These are phyloP conservation scores for Aspergillus conjunctus DNA, from an alignment of 495 filamentous ascomycete species.

Conservation along the genomic window DNA sequence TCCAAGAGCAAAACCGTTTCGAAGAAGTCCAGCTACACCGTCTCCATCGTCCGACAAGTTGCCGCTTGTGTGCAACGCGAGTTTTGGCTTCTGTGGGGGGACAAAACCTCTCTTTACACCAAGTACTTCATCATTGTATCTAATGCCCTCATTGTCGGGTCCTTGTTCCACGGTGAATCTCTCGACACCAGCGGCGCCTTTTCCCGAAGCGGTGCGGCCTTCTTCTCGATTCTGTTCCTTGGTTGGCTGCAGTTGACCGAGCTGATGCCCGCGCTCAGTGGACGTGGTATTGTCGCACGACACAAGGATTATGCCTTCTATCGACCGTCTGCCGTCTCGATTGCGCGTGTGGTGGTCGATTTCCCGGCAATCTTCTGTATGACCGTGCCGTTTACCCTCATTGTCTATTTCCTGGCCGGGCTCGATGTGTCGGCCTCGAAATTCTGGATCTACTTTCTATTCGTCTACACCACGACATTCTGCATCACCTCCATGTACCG, in stretches of 20 bases:
- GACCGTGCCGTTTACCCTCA: constrained; percentile 63
- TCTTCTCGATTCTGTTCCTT: constrained; percentile 76
- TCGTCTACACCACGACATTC: constrained; percentile 69
- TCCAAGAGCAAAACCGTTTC: constrained; percentile 66
- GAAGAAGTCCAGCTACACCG: constrained; percentile 70
- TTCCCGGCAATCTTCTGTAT: constrained; percentile 66
- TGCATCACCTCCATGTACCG: constrained; percentile 70
- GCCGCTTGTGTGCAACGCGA: constrained; percentile 70
- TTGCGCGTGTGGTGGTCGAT: constrained; percentile 69
- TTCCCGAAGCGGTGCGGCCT: constrained; percentile 65
- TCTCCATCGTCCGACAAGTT: constrained; percentile 69
- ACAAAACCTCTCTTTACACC: constrained; percentile 71
- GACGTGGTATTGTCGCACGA: constrained; percentile 62
- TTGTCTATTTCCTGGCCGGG: constrained; percentile 70
- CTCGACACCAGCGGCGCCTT: constrained; percentile 68
- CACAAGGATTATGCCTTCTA: constrained; percentile 80
- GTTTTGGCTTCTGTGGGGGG: constrained; percentile 75
- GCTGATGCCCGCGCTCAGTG: constrained; percentile 67
- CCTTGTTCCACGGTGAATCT: constrained; percentile 69
- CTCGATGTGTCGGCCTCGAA: constrained; percentile 67
- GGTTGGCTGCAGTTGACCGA: constrained; percentile 75
- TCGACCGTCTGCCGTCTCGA: constrained; percentile 68
- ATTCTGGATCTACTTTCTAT: constrained; percentile 73
- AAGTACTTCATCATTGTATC: constrained; percentile 77
- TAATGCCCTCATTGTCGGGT: constrained; percentile 73